Conservation (phyloP, 192 early-diverging fungal species). For the Coemansia aciculifera region DNA sequence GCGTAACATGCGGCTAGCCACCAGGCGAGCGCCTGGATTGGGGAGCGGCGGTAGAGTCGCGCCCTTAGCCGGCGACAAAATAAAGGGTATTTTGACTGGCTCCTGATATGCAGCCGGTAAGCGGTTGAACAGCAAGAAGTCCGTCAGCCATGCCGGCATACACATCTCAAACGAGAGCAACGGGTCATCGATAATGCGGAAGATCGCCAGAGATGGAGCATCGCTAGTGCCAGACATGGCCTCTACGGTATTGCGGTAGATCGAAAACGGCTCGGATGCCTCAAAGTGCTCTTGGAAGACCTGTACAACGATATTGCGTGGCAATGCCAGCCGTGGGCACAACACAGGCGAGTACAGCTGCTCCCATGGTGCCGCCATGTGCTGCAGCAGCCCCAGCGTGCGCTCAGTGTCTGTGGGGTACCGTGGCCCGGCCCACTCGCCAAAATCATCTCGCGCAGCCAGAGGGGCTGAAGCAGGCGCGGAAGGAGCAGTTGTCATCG, state of each 20-base stretch:
- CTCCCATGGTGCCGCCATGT: constrained; percentile 35
- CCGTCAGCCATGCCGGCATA: constrained; percentile 83
- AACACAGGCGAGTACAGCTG: constrained; percentile 51
- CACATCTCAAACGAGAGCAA: constrained; percentile 64
- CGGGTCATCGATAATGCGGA: constrained; percentile 33
- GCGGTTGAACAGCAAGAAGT: constrained; percentile 79
- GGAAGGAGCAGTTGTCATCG: neutral
- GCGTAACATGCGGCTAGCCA: constrained; percentile 86
- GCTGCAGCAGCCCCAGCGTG: constrained; percentile 37
- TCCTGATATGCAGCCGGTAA: constrained; percentile 68
- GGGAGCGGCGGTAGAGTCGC: constrained; percentile 47
- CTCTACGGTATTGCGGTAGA: constrained; percentile 34
- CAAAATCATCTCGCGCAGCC: constrained; percentile 9
- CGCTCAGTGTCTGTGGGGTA: constrained; percentile 51
- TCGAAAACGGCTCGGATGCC: constrained; percentile 40
- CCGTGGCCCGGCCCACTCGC: constrained; percentile 43
- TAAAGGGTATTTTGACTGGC: constrained; percentile 79
- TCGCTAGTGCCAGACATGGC: neutral
- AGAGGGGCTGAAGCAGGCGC: neutral
- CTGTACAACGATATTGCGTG: constrained; percentile 32
- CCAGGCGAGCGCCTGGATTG: constrained; percentile 63
- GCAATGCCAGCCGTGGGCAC: constrained; percentile 49
- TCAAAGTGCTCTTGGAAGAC: constrained; percentile 34
- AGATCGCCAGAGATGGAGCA: constrained; percentile 25
- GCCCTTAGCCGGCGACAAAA: constrained; percentile 65